Conservation (phyloP, 345 rosid genomes). For the Brassica nigra region DNA sequence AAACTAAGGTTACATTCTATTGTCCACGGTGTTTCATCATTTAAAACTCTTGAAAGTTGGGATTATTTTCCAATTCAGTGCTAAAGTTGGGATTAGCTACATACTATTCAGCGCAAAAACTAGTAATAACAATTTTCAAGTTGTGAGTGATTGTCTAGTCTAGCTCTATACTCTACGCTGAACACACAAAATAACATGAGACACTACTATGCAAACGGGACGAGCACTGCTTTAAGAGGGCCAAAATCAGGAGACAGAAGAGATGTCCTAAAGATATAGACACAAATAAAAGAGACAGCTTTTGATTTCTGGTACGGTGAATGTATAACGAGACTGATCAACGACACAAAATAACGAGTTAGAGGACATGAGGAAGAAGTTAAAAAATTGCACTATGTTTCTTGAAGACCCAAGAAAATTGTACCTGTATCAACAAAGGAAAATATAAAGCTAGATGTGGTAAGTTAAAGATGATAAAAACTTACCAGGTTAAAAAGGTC, state of each 20-base stretch:
- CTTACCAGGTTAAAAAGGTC: conserved; percentile 14
- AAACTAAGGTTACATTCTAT: background rate
- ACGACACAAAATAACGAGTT: background rate
- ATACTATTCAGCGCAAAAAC: background rate
- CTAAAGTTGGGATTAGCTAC: background rate
- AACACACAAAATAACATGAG: background rate
- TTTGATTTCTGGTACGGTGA: conserved; percentile 5
- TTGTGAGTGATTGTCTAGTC: background rate
- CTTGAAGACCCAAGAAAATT: background rate
- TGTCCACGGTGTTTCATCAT: background rate
- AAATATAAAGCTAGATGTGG: background rate
- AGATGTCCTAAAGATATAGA: background rate
- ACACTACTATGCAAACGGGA: background rate
- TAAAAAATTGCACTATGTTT: background rate
- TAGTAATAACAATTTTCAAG: background rate
- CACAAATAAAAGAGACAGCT: background rate
- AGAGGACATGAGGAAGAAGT: background rate
- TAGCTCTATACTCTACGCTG: background rate
- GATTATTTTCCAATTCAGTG: background rate
- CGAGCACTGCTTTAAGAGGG: background rate
- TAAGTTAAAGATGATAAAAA: background rate
- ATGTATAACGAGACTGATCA: background rate
- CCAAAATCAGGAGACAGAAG: background rate
- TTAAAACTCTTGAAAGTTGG: background rate
- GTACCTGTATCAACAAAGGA: background rate